These are phyloP conservation scores for Phaseolus coccineus DNA, from an alignment of 331 rosid genomes.

Conservation along the genomic window DNA sequence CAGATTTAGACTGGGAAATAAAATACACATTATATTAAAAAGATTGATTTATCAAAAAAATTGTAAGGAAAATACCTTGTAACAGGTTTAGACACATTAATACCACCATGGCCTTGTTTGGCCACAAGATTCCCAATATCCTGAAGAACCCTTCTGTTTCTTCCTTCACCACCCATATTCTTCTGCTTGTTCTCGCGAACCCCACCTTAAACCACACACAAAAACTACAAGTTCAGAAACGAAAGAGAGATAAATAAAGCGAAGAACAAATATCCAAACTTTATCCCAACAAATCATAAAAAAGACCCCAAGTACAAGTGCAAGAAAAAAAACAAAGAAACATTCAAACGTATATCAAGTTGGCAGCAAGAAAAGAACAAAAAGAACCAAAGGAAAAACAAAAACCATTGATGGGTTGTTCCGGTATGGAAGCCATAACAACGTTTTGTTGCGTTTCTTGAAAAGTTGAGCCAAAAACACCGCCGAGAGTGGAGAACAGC, in stretches of 20 bases:
- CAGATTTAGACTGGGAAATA: neutral
- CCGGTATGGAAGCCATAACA: constrained; percentile 67
- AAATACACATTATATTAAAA: neutral
- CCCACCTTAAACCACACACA: constrained; percentile 30
- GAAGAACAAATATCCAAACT: neutral
- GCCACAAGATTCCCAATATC: constrained; percentile 81
- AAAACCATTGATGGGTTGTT: constrained; percentile 49
- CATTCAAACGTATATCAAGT: neutral
- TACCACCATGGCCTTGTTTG: constrained; percentile 48
- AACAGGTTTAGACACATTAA: constrained; percentile 46
- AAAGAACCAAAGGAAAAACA: neutral
- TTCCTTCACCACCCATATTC: constrained; percentile 60
- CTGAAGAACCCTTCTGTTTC: constrained; percentile 70
- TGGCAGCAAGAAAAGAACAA: neutral
- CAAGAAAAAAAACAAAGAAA: neutral
- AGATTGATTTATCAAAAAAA: neutral
- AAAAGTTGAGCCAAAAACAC: constrained; percentile 59
- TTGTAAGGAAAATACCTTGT: constrained; percentile 41
- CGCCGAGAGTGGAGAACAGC: constrained; percentile 72
- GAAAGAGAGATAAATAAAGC: neutral
- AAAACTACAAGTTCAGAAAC: neutral
- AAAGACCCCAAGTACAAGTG: neutral
- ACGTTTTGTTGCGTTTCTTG: constrained; percentile 40
- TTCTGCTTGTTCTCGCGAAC: constrained; percentile 65
- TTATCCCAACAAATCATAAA: neutral